Evolutionary conservation across 441 rosid genomes (phyloP).

Genomic region (Gossypium trilobum): DNA sequence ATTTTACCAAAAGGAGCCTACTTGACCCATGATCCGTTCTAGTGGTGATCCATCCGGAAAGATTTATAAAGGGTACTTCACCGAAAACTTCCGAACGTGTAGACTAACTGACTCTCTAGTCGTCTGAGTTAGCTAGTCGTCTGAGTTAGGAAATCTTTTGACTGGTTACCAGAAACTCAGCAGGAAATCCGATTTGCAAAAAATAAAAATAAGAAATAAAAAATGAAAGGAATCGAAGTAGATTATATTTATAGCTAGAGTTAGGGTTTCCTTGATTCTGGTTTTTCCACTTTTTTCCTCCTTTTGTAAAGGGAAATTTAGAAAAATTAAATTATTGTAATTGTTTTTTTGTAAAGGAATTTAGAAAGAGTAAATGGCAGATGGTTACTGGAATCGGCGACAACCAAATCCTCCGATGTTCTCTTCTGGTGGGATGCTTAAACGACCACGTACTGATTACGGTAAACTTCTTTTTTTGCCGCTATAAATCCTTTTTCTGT

Average conservation of each 20-base stretch:
- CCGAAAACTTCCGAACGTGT: background rate
- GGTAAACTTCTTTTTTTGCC: conserved; percentile 24
- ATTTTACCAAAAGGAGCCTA: background rate
- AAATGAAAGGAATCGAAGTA: too few species aligned
- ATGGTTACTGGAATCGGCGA: conserved; percentile 61
- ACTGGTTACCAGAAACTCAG: too few species aligned
- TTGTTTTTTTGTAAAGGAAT: background rate
- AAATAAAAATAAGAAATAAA: too few species aligned
- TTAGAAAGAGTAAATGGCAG: conserved; percentile 32
- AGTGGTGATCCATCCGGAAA: background rate
- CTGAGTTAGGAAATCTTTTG: background rate
- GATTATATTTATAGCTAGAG: background rate
- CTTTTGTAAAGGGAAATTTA: background rate
- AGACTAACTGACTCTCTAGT: background rate
- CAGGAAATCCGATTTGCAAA: too few species aligned
- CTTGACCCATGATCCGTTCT: background rate
- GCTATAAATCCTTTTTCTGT: background rate
- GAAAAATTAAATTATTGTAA: background rate
- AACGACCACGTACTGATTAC: conserved; percentile 54
- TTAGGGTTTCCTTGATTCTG: background rate
- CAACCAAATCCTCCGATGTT: conserved; percentile 32
- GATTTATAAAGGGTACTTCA: background rate
- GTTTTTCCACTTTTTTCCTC: background rate
- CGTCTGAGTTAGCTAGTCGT: background rate
- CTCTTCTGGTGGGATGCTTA: conserved; percentile 33